phyloP scores from a whole-genome alignment of 2,329 filamentous ascomycete species.

The Sphaerostilbella broomeana region DNA sequence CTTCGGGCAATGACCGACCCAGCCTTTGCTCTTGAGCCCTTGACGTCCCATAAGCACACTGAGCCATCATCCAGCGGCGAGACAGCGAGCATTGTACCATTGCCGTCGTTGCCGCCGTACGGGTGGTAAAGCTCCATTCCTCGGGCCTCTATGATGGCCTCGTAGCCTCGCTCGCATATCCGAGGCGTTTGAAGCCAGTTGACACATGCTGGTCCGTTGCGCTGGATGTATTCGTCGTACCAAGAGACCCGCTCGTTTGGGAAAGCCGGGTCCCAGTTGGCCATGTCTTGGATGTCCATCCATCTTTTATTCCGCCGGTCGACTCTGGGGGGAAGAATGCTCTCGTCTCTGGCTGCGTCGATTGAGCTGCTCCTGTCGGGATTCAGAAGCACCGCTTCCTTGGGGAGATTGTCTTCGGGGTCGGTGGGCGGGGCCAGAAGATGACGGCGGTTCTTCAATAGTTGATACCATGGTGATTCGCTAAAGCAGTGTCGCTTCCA shows the following conservation, averaged over 20 bases:
- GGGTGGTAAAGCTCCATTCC: constrained; percentile 62
- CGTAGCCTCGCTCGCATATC: constrained; percentile 33
- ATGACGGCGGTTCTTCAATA: constrained; percentile 40
- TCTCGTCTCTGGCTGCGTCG: too few species aligned
- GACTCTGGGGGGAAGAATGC: constrained; percentile 21
- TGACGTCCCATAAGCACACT: constrained; percentile 79
- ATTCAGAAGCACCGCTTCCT: constrained; percentile 28
- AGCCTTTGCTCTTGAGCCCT: constrained; percentile 44
- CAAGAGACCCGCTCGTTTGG: constrained; percentile 67
- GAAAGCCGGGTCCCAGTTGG: constrained; percentile 79
- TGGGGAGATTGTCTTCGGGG: constrained; percentile 2
- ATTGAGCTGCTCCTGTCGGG: constrained; percentile 16
- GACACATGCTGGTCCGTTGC: constrained; percentile 65
- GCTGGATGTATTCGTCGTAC: constrained; percentile 84
- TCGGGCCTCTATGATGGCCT: constrained; percentile 56
- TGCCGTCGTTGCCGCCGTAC: constrained; percentile 41
- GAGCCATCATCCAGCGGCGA: constrained; percentile 81
- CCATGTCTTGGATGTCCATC: constrained; percentile 47
- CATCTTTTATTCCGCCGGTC: constrained; percentile 13
- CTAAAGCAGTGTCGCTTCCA: constrained; percentile 75
- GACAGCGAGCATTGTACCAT: constrained; percentile 50
- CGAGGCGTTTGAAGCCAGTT: constrained; percentile 69
- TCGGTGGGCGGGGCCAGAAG: constrained; percentile 26
- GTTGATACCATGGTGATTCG: constrained; percentile 58
- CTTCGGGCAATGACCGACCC: constrained; percentile 63